Conservation (phyloP, 1,139 yeast genomes). For the Yamadazyma siamensis region DNA sequence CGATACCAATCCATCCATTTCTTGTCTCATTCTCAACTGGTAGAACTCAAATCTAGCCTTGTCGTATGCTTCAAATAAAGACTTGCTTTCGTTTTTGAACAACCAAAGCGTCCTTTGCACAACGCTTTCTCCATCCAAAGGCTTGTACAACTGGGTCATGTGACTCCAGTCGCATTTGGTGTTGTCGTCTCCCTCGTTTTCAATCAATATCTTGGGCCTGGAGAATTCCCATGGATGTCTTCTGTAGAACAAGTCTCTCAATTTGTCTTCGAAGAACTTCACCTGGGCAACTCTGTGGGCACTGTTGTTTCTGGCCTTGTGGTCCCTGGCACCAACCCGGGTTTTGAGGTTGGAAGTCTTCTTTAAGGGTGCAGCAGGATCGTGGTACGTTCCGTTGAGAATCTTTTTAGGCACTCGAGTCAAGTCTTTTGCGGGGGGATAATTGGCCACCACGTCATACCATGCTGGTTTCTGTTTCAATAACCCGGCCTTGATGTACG, state of each 20-base stretch:
- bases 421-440: slow-evolving; percentile 73
- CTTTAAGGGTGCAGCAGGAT: slow-evolving; percentile 14
- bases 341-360: slow-evolving; percentile 27
- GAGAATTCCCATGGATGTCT: slow-evolving; percentile 99
- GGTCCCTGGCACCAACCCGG: slow-evolving; percentile 29
- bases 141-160: slow-evolving; percentile 67
- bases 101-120: slow-evolving; percentile 87
- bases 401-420: slow-evolving; percentile 43
- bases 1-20: slow-evolving; percentile 68
- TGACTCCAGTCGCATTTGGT: slow-evolving; percentile 69
- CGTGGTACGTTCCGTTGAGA: slow-evolving; percentile 14
- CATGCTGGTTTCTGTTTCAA: slow-evolving; percentile 74
- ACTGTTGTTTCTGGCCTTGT: slow-evolving; percentile 25
- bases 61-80: slow-evolving; percentile 67
- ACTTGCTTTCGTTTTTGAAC: slow-evolving; percentile 32
- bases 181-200: slow-evolving; percentile 59
- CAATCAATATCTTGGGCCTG: slow-evolving; percentile 83
- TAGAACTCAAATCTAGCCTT: slow-evolving; percentile 87
- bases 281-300: slow-evolving; percentile 59
- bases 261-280: slow-evolving; percentile 73
- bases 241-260: slow-evolving; percentile 76
- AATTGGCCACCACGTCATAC: slow-evolving; percentile 76
- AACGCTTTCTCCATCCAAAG: slow-evolving; percentile 88
- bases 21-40: slow-evolving; percentile 79
- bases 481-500: slow-evolving; percentile 63